Evolutionary conservation across 176 grass and related monocot genomes (phyloP).

Genomic region (Carex myosuroides): DNA sequence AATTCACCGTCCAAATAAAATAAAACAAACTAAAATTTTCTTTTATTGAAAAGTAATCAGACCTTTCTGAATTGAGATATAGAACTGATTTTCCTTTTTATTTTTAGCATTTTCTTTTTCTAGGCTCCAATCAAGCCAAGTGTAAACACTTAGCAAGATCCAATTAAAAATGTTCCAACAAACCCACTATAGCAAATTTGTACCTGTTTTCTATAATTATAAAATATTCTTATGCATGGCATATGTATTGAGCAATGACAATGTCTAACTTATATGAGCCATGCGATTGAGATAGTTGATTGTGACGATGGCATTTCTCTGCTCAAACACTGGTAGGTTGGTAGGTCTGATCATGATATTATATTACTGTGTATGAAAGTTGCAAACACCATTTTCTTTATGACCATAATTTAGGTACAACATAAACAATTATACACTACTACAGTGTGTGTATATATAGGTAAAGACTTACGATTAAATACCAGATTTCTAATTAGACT

Average conservation of each 20-base stretch:
- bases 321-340: neutral
- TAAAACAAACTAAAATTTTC: neutral
- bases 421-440: neutral
- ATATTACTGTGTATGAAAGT: neutral
- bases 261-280: neutral
- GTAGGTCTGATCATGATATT: neutral
- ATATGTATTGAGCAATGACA: neutral
- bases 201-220: neutral
- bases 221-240: neutral
- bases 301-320: neutral
- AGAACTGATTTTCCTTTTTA: neutral
- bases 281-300: slow-evolving; percentile 4
- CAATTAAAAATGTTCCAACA: slow-evolving; percentile 1
- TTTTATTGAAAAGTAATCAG: neutral
- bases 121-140: neutral
- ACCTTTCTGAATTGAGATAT: neutral
- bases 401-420: neutral
- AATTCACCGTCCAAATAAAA: slow-evolving; percentile 1
- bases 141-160: neutral
- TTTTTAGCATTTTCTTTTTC: neutral
- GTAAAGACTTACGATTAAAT: neutral
- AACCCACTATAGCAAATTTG: slow-evolving; percentile 5
- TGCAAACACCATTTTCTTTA: neutral
- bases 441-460: neutral
- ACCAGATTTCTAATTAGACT: neutral